Conservation (phyloP, 441 rosid species). For the Kokia cookei region DNA sequence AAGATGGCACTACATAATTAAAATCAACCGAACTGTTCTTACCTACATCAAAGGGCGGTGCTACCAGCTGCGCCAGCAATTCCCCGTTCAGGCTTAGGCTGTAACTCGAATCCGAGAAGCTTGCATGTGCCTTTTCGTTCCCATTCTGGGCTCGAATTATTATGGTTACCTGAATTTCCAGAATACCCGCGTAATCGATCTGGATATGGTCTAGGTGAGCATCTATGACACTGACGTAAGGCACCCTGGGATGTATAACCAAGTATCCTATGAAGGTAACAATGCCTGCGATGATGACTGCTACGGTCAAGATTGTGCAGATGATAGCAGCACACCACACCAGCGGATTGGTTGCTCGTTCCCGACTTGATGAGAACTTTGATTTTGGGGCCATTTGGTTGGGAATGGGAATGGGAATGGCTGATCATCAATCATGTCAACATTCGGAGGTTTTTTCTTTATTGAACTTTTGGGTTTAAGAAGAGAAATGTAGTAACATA, state of each 20-base stretch:
- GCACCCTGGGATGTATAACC: constrained; percentile 74
- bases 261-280: constrained; percentile 57
- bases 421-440: background rate
- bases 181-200: constrained; percentile 30
- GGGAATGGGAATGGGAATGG: background rate
- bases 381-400: background rate
- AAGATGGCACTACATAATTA: constrained; percentile 48
- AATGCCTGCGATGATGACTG: constrained; percentile 56
- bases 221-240: constrained; percentile 42
- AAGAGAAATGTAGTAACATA: background rate
- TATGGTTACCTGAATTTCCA: constrained; percentile 52
- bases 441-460: background rate
- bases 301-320: constrained; percentile 54
- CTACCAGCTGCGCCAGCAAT: constrained; percentile 35
- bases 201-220: constrained; percentile 54
- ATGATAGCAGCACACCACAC: constrained; percentile 67
- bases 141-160: constrained; percentile 50
- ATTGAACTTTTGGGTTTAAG: background rate
- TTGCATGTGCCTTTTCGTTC: constrained; percentile 61
- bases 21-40: constrained; percentile 36
- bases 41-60: constrained; percentile 42
- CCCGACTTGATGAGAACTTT: background rate
- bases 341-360: constrained; percentile 37
- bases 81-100: constrained; percentile 38
- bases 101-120: constrained; percentile 34